Evolutionary conservation across 352 stramenopile genomes (phyloP).

Genomic region (Phytophthora citricola): DNA sequence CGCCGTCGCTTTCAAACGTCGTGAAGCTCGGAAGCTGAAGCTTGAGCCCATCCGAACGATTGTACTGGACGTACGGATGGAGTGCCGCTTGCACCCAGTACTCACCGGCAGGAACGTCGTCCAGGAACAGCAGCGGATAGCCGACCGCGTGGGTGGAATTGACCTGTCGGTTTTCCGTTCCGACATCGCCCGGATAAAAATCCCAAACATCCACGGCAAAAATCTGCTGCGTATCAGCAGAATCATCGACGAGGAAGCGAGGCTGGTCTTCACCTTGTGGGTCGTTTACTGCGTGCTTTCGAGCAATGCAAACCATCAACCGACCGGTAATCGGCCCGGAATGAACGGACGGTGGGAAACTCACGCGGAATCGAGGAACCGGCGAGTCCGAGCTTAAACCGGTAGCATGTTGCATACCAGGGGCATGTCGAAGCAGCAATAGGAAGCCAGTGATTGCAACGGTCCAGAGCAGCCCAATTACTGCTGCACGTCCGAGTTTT

Average conservation of each 20-base stretch:
- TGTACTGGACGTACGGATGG: slow-evolving; percentile 71
- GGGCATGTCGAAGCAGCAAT: slow-evolving; percentile 6
- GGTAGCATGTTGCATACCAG: background rate
- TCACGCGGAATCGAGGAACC: slow-evolving; percentile 47
- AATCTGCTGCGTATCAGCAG: slow-evolving; percentile 56
- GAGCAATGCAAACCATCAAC: slow-evolving; percentile 66
- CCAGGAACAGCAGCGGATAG: slow-evolving; percentile 53
- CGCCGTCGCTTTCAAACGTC: slow-evolving; percentile 62
- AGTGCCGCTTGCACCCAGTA: slow-evolving; percentile 75
- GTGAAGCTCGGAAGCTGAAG: slow-evolving; percentile 61
- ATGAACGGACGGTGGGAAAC: slow-evolving; percentile 36
- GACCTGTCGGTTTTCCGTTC: slow-evolving; percentile 46
- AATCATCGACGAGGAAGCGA: slow-evolving; percentile 59
- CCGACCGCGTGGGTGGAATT: slow-evolving; percentile 52
- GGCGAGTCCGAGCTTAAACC: slow-evolving; percentile 12
- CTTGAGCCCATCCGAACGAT: slow-evolving; percentile 55
- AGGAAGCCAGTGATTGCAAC: slow-evolving; percentile 22
- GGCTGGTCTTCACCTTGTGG: slow-evolving; percentile 59
- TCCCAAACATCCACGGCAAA: slow-evolving; percentile 71
- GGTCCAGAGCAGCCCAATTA: slow-evolving; percentile 17
- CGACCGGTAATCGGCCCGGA: slow-evolving; percentile 53
- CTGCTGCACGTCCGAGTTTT: slow-evolving; percentile 7
- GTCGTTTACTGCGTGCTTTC: slow-evolving; percentile 50
- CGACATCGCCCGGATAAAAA: slow-evolving; percentile 34
- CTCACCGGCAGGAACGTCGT: slow-evolving; percentile 52